Base-by-base conservation (phyloP, 2,329 filamentous ascomycete species). In the Colletotrichum tofieldiae region DNA sequence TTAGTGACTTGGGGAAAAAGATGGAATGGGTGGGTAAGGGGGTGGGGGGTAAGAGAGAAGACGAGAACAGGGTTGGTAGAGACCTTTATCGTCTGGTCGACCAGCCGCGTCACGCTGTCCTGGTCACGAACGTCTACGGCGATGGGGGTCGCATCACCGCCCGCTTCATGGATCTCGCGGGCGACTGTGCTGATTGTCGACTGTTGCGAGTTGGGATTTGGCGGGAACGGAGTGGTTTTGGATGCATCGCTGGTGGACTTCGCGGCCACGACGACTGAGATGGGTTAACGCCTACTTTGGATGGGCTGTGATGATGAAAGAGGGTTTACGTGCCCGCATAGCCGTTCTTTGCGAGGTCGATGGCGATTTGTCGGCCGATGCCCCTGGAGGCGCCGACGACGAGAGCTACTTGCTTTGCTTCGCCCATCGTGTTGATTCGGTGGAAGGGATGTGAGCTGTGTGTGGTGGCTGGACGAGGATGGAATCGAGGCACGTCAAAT, bases 121-220 rank as follows among this genome's bases (percentile, higher is more conserved):
- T 86, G 85, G 75, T 90, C 85, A 64, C 93, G 88, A 0, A 92
- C 92, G 78, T 97, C 94, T 9, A 94, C 92, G 8, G 88, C 82
- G 26, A 96, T 84, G 6, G 93, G 89, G 0, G 87, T 87, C 0
- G 93, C 92, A 11, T 87, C 84, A 52, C 91, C 91, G 49, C 92
- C 92, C 0, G 88, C 84, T 71, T 90, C 86, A 23, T 79, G 83
- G 76, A 96, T 96, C 79, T 97, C 94, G 54, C 90, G 90, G 72
- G 88, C 90, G 49, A 96, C 94, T 1, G 94, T 96, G 80, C 87
- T 93, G 82, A 96, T 94, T 35, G 94, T 96, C 20, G 93, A 95
- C 61, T 89, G 81, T 0, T 86, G 80, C 2, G 93, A 95, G 82
- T 96, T 95, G 18, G 93, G 93, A 77, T 94, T 87, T 2, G 94